These are phyloP conservation scores for Mycena galericulata DNA, from an alignment of 768 basidiomycete genomes.

Conservation along the genomic window DNA sequence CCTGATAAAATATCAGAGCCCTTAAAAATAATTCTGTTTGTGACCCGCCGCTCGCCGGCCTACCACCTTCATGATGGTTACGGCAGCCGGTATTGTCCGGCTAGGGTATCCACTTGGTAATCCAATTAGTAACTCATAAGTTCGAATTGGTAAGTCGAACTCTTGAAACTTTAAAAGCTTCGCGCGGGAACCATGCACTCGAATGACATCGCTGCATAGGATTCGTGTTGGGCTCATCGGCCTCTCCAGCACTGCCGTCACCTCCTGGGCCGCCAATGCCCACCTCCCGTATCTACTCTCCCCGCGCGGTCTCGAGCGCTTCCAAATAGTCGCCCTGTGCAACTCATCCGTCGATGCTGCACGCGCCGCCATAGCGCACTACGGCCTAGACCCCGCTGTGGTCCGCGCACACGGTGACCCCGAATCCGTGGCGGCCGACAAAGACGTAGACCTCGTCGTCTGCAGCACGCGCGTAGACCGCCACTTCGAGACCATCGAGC, in stretches of 20 bases:
- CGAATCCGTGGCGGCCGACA: slow-evolving; percentile 10
- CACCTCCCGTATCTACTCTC: too few relatives aligned
- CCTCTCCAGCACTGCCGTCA: slow-evolving; percentile 23
- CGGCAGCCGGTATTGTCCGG: too few relatives aligned
- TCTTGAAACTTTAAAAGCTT: too few relatives aligned
- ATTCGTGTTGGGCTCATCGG: slow-evolving; percentile 30
- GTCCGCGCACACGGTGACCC: slow-evolving; percentile 7
- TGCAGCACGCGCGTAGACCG: slow-evolving; percentile 17
- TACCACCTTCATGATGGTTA: too few relatives aligned
- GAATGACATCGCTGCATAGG: too few relatives aligned
- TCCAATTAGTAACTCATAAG: too few relatives aligned
- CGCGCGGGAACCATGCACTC: too few relatives aligned
- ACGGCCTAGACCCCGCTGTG: background rate
- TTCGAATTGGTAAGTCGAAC: too few relatives aligned
- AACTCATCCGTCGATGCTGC: slow-evolving; percentile 17
- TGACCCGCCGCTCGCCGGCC: too few relatives aligned
- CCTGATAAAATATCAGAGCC: too few relatives aligned
- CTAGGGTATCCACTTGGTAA: too few relatives aligned
- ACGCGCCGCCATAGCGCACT: background rate
- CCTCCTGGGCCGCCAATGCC: slow-evolving; percentile 18
- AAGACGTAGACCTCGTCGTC: slow-evolving; percentile 26
- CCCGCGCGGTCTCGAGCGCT: slow-evolving; percentile 18
- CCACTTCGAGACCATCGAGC: slow-evolving; percentile 12
- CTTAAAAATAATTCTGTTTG: too few relatives aligned
- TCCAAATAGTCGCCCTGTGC: slow-evolving; percentile 22